These are phyloP conservation scores for Platanthera guangdongensis DNA, from an alignment of 106 monocot species.

Conservation along the genomic window DNA sequence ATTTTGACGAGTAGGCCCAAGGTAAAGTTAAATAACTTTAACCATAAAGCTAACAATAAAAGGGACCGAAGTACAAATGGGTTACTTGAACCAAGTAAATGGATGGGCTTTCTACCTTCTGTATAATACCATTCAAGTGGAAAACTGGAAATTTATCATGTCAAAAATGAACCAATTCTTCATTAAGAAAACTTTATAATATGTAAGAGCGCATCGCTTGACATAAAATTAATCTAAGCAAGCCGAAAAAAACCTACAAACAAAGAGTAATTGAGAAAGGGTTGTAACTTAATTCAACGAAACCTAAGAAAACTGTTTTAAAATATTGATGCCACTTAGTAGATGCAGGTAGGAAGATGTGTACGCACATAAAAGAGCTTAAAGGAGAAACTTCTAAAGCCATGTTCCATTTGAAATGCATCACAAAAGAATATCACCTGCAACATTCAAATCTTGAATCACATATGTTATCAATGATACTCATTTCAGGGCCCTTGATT, in stretches of 20 bases:
- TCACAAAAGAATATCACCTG: slow-evolving; percentile 55
- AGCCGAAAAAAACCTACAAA: background rate
- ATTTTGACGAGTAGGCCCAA: background rate
- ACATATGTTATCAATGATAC: background rate
- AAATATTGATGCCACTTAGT: background rate
- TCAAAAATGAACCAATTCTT: background rate
- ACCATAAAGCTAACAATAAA: no score
- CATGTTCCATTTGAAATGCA: slow-evolving; percentile 30
- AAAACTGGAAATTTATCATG: no score
- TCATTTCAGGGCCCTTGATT: background rate
- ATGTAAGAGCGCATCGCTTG: background rate
- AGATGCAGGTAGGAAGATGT: background rate
- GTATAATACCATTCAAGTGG: no score
- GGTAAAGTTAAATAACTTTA: background rate
- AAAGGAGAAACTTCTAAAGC: slow-evolving; percentile 18
- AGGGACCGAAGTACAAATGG: background rate
- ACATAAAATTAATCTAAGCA: background rate
- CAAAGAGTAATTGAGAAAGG: background rate
- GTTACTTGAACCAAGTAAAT: background rate
- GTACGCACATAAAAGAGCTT: slow-evolving; percentile 57
- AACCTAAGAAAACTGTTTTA: background rate
- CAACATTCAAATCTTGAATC: slow-evolving; percentile 9
- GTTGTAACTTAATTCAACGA: background rate
- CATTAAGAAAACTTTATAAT: background rate
- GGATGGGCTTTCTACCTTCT: background rate